Conservation (phyloP, 2,329 filamentous ascomycete species). For the Geosmithia morbida region DNA sequence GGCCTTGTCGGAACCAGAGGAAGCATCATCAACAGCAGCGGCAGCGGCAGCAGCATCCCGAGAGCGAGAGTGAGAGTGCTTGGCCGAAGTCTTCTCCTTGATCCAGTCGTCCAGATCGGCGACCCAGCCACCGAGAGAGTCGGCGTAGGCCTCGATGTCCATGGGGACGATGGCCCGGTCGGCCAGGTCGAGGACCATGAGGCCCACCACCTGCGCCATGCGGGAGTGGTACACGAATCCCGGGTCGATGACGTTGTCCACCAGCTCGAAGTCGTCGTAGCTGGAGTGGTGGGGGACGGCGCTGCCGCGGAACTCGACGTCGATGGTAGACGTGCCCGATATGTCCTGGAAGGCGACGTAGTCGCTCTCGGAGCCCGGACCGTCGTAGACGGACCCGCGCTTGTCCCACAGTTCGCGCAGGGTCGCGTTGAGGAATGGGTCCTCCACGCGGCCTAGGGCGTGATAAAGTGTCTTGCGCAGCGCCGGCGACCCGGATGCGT, state of each 20-base stretch:
- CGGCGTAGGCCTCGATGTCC: conserved; percentile 61
- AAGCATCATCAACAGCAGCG: too few species aligned
- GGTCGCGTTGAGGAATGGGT: conserved; percentile 58
- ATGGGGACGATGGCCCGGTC: conserved; percentile 74
- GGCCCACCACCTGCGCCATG: conserved; percentile 63
- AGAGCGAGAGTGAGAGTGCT: too few species aligned
- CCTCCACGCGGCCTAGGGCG: conserved; percentile 58
- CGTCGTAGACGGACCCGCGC: conserved; percentile 43
- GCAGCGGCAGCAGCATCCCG: too few species aligned
- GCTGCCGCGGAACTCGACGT: conserved; percentile 62
- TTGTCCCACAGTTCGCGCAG: conserved; percentile 66
- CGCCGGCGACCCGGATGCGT: conserved; percentile 67
- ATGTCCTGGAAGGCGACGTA: conserved; percentile 86
- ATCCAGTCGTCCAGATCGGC: conserved; percentile 53
- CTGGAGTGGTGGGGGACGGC: conserved; percentile 64
- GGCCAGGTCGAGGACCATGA: conserved; percentile 74
- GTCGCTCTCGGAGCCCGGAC: conserved; percentile 63
- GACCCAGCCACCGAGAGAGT: conserved; percentile 48
- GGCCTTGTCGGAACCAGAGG: too few species aligned
- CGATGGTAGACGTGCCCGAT: conserved; percentile 74
- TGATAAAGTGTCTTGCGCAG: conserved; percentile 59
- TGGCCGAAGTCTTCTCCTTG: conserved; percentile 16
- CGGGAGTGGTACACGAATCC: conserved; percentile 68
- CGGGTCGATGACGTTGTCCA: conserved; percentile 66
- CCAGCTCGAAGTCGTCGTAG: conserved; percentile 84